Percentiles rank a stretch among this genome's conserved stretches.
These are phyloP conservation scores for Porcisia deanei DNA, from an alignment of 208 protist genomes.

Conservation along the genomic window DNA sequence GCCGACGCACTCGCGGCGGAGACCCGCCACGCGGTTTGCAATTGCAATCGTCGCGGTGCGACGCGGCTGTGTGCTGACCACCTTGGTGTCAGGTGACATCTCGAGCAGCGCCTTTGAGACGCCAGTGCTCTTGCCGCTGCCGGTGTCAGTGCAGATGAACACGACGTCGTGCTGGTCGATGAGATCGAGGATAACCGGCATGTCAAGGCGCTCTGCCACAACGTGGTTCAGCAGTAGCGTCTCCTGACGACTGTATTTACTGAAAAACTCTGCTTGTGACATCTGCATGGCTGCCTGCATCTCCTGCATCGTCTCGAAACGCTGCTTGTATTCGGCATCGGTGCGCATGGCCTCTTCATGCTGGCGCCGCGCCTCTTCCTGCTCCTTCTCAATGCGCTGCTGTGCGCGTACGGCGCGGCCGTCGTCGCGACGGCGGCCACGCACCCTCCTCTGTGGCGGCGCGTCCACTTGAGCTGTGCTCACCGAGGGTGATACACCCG, in stretches of 20 bases:
- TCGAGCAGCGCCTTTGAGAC: conserved; percentile 87
- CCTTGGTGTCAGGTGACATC: conserved; percentile 29
- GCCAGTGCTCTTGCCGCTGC: conserved; percentile 85
- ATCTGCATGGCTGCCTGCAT: conserved; percentile 51
- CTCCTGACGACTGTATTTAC: conserved; percentile 55
- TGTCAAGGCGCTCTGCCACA: conserved; percentile 77
- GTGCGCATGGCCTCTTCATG: conserved; percentile 72
- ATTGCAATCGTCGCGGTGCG: conserved; percentile 65
- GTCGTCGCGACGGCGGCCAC: conserved; percentile 36
- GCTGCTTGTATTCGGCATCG: conserved; percentile 73
- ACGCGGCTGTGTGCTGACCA: conserved; percentile 49
- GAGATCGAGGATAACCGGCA: conserved; percentile 75
- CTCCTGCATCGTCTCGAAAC: conserved; percentile 67
- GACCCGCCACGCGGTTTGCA: conserved; percentile 60
- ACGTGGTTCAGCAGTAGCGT: conserved; percentile 40
- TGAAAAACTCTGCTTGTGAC: conserved; percentile 50
- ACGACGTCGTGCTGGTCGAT: conserved; percentile 86
- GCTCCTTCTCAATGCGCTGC: conserved; percentile 41
- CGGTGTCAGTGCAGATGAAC: conserved; percentile 89
- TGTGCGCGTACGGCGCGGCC: conserved; percentile 27
- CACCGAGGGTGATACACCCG: background rate
- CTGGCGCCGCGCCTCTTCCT: conserved; percentile 39
- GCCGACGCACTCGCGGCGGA: conserved; percentile 67
- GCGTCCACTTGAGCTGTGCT: background rate
- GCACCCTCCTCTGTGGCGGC: conserved; percentile 22